Percentiles rank a stretch among this genome's conserved stretches.
Evolutionary conservation across 768 basidiomycete genomes (phyloP).

Genomic region (Aureoboletus auriporus): DNA sequence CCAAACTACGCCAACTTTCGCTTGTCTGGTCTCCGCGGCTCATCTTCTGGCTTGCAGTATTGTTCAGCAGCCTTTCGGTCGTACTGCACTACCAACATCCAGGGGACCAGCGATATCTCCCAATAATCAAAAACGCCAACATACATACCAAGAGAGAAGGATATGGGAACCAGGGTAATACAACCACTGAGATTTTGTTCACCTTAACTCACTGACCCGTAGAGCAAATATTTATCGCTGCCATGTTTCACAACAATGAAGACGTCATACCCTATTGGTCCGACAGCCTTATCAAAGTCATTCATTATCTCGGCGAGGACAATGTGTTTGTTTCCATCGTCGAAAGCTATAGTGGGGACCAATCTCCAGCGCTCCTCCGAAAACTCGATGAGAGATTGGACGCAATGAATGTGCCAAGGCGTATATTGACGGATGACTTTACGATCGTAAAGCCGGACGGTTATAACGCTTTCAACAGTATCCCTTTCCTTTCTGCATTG

Average conservation of each 20-base stretch:
- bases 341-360: conserved; percentile 33
- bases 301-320: too few species aligned
- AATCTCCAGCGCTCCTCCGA: conserved; percentile 8
- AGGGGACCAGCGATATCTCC: conserved; percentile 13
- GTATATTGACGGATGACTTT: conserved; percentile 10
- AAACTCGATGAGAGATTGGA: conserved; percentile 1
- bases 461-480: not conserved
- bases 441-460: conserved; percentile 7
- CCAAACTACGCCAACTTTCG: not conserved
- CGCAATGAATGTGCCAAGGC: not conserved
- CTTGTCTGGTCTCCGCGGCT: not conserved
- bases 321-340: conserved; percentile 27
- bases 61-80: too few species aligned
- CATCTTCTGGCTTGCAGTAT: too few species aligned
- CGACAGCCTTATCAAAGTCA: conserved; percentile 27
- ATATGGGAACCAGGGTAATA: conserved; percentile 14
- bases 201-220: not conserved
- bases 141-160: conserved; percentile 8
- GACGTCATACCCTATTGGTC: conserved; percentile 38
- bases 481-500: conserved; percentile 1
- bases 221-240: conserved; percentile 3
- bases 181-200: accelerated
- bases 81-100: not conserved
- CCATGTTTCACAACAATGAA: conserved; percentile 2
- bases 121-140: conserved; percentile 12